Percentiles rank a stretch among this genome's conserved stretches.
Conservation (phyloP, 768 basidiomycete species). For the Obba rivulosa region DNA sequence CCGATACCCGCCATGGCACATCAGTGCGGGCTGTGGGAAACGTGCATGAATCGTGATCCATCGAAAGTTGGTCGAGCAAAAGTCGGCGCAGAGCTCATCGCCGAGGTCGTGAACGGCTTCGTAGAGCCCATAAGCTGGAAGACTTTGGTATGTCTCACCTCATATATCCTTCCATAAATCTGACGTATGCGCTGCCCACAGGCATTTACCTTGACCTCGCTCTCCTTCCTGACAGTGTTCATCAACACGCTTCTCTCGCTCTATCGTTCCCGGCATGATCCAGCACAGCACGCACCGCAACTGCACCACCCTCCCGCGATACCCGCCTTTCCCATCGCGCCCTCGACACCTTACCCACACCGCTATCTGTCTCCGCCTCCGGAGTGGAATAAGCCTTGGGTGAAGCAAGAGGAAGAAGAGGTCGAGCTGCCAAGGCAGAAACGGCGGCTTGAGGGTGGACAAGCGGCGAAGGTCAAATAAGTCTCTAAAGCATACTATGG, state of each 20-base stretch:
- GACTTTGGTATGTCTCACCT: conserved; percentile 62
- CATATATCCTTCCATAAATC: conserved; percentile 3
- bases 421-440: conserved; percentile 15
- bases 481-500: background rate
- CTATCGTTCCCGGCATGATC: conserved; percentile 61
- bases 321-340: conserved; percentile 32
- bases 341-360: conserved; percentile 39
- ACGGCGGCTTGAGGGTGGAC: conserved; percentile 20
- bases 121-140: conserved; percentile 98
- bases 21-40: conserved; percentile 86
- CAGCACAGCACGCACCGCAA: conserved; percentile 11
- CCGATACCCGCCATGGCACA: conserved; percentile 85
- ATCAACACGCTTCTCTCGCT: conserved; percentile 76
- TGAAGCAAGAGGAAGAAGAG: conserved; percentile 4
- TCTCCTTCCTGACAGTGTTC: conserved; percentile 74
- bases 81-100: conserved; percentile 91
- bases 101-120: conserved; percentile 93
- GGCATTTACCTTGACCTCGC: conserved; percentile 71
- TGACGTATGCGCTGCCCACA: conserved; percentile 22
- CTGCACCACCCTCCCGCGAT: conserved; percentile 15
- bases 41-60: conserved; percentile 94
- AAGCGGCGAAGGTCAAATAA: conserved; percentile 17
- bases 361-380: conserved; percentile 46
- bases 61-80: conserved; percentile 82
- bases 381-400: conserved; percentile 40